Conservation (phyloP, 257 asterid species). For the Dorcoceras hygrometricum region DNA sequence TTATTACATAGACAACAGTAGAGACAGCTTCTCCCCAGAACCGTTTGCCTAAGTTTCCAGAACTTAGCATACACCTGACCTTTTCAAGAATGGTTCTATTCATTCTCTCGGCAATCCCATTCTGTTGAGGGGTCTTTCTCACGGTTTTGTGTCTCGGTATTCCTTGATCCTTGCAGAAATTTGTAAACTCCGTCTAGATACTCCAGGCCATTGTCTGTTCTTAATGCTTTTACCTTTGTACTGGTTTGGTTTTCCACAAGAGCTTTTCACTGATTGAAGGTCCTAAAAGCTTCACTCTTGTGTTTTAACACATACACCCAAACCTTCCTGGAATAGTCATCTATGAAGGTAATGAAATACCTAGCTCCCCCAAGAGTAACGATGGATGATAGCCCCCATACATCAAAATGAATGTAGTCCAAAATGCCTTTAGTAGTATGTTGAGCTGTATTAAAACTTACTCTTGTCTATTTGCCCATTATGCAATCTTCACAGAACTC, state of each 20-base stretch:
- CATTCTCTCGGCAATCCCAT: too few relatives aligned
- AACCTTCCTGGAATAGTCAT: background rate
- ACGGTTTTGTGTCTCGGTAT: background rate
- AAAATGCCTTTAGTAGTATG: too few relatives aligned
- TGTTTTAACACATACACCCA: background rate
- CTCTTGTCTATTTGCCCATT: too few relatives aligned
- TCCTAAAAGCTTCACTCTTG: background rate
- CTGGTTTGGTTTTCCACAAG: too few relatives aligned
- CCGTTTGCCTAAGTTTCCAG: background rate
- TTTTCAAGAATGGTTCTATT: too few relatives aligned
- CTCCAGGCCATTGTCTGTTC: background rate
- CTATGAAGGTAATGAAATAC: background rate
- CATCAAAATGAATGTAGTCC: too few relatives aligned
- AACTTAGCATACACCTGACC: background rate
- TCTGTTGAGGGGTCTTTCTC: background rate
- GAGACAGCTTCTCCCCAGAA: background rate
- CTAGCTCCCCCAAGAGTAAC: background rate
- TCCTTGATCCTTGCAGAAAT: background rate
- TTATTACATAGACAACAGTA: background rate
- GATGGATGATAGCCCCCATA: too few relatives aligned
- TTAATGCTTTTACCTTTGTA: background rate
- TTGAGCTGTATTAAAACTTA: too few relatives aligned
- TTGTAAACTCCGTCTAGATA: background rate
- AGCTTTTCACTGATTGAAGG: background rate
- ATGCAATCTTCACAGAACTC: too few relatives aligned